A percentile compares a stretch with the other conserved stretches of the same genome.
phyloP scores from a whole-genome alignment of 73 alveolate genomes.

The Paramecium primaurelia region DNA sequence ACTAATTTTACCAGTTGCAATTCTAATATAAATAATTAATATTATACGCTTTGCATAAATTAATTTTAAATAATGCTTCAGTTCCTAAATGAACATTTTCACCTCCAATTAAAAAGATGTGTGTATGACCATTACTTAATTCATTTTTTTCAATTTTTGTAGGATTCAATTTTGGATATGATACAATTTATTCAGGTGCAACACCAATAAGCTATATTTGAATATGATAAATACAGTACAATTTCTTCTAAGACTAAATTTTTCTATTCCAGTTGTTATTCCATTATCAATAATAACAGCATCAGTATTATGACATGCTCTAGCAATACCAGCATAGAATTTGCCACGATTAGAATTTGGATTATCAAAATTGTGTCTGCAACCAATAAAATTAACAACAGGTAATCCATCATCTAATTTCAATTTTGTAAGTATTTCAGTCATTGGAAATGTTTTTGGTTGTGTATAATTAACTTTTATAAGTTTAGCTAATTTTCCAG shows the following conservation, averaged over 20 bases:
- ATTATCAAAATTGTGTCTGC: constrained; percentile 68
- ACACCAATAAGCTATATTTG: constrained; percentile 87
- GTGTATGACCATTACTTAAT: constrained; percentile 97
- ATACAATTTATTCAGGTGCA: constrained; percentile 92
- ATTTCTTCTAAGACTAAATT: constrained; percentile 89
- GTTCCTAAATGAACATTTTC: background rate
- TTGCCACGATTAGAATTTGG: constrained; percentile 78
- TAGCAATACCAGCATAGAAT: constrained; percentile 91
- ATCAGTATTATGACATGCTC: constrained; percentile 97
- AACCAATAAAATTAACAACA: constrained; percentile 87
- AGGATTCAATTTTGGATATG: constrained; percentile 93
- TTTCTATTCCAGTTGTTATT: constrained; percentile 90
- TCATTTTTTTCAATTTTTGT: constrained; percentile 85
- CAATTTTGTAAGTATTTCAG: constrained; percentile 29
- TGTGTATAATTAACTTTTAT: background rate
- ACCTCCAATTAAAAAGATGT: constrained; percentile 79
- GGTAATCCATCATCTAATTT: constrained; percentile 46
- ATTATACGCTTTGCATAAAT: constrained; percentile 1
- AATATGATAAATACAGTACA: background rate
- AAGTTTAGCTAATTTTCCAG: constrained; percentile 42
- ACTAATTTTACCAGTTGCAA: constrained; percentile 1
- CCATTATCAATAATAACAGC: constrained; percentile 95
- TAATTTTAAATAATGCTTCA: background rate
- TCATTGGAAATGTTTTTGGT: constrained; percentile 43
- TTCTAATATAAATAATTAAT: background rate